phyloP scores from a whole-genome alignment of 2,329 filamentous ascomycete species.

The Zopfia rhizophila region DNA sequence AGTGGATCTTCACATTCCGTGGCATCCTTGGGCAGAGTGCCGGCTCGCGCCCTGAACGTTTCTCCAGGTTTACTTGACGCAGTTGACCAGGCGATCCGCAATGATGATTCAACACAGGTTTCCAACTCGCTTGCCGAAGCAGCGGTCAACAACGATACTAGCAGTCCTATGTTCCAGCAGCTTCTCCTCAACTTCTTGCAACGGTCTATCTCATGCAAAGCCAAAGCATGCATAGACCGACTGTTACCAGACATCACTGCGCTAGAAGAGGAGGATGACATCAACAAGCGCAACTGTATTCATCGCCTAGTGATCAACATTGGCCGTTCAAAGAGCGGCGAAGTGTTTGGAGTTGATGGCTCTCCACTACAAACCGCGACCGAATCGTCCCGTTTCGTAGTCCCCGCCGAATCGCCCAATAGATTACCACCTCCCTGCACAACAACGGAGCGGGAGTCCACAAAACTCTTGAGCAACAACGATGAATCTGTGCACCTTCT shows the following conservation, averaged over 20 bases:
- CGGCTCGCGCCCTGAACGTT: slow-evolving; percentile 79
- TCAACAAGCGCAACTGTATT: slow-evolving; percentile 92
- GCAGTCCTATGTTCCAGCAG: slow-evolving; percentile 66
- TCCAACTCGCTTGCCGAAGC: slow-evolving; percentile 67
- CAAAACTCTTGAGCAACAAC: slow-evolving; percentile 70
- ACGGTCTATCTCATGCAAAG: slow-evolving; percentile 76
- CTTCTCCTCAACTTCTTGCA: slow-evolving; percentile 85
- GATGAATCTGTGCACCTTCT: slow-evolving; percentile 80
- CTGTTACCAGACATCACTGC: slow-evolving; percentile 75
- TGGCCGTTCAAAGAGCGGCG: slow-evolving; percentile 74
- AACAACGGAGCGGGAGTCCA: slow-evolving; percentile 71
- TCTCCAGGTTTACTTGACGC: slow-evolving; percentile 74
- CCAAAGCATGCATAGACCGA: slow-evolving; percentile 75
- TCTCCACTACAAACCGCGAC: slow-evolving; percentile 60
- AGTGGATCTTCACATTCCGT: slow-evolving; percentile 74
- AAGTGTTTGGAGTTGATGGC: slow-evolving; percentile 59
- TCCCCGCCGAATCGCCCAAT: slow-evolving; percentile 77
- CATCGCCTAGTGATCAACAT: slow-evolving; percentile 94
- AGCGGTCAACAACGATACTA: slow-evolving; percentile 60
- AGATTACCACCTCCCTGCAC: slow-evolving; percentile 70
- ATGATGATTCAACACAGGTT: slow-evolving; percentile 71
- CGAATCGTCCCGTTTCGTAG: slow-evolving; percentile 78
- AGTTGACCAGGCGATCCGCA: slow-evolving; percentile 76
- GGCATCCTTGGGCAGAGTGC: slow-evolving; percentile 78
- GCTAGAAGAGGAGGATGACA: slow-evolving; percentile 87